phyloP scores from a whole-genome alignment of 257 asterid genomes.

The Linaria vulgaris region DNA sequence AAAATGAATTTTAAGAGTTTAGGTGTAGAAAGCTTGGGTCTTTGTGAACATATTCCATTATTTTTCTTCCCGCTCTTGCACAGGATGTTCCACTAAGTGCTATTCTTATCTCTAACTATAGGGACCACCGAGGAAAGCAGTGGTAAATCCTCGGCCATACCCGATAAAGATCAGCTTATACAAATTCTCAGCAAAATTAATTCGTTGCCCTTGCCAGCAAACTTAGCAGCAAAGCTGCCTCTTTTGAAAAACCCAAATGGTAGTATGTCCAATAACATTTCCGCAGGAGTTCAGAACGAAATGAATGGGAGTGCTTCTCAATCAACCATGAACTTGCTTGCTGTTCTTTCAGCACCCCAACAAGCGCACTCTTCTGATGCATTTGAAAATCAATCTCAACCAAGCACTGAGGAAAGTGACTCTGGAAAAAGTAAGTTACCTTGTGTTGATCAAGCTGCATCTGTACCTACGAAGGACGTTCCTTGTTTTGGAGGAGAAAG shows the following conservation, averaged over 20 bases:
- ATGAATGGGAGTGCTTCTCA: conserved; percentile 38
- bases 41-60: background rate
- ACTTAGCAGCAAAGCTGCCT: conserved; percentile 43
- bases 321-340: conserved; percentile 75
- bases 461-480: conserved; percentile 33
- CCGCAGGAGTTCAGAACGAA: conserved; percentile 39
- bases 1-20: background rate
- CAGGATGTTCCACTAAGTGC: conserved; percentile 14
- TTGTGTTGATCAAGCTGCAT: conserved; percentile 35
- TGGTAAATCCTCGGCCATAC: conserved; percentile 34
- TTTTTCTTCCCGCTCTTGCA: background rate
- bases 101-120: conserved; percentile 24
- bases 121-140: conserved; percentile 51
- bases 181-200: conserved; percentile 65
- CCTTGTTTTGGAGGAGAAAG: conserved; percentile 51
- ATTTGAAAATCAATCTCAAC: conserved; percentile 46
- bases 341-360: conserved; percentile 56
- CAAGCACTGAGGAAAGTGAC: conserved; percentile 60
- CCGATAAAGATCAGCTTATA: conserved; percentile 62
- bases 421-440: conserved; percentile 72
- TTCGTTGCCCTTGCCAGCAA: conserved; percentile 59
- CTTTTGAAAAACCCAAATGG: conserved; percentile 31
- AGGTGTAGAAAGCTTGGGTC: too few species aligned
- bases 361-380: conserved; percentile 35
- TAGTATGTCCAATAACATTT: conserved; percentile 31